Conservation (phyloP, 768 basidiomycete species). For the Tylopilus sp. region DNA sequence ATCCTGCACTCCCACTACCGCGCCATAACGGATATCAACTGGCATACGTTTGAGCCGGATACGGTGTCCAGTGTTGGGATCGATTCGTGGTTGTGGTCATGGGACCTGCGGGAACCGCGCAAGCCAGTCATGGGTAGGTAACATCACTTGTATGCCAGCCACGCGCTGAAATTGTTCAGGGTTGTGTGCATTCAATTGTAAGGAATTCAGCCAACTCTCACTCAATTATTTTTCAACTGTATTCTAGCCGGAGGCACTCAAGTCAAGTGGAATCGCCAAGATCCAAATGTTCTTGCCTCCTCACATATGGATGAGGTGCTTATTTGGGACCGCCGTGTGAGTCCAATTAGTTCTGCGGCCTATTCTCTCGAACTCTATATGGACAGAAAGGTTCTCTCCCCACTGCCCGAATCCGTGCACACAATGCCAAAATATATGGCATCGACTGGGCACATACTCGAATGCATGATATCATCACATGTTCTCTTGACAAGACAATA, state of each 20-base stretch:
- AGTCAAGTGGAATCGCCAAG: slow-evolving; percentile 94
- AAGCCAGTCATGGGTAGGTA: slow-evolving; percentile 66
- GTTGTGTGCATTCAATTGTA: slow-evolving; percentile 56
- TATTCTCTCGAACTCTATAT: slow-evolving; percentile 2
- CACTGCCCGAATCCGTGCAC: slow-evolving; percentile 69
- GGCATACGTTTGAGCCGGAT: slow-evolving; percentile 85
- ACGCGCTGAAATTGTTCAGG: slow-evolving; percentile 32
- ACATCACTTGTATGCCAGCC: background rate
- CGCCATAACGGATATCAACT: slow-evolving; percentile 97
- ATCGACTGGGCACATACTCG: slow-evolving; percentile 89
- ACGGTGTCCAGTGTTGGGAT: slow-evolving; percentile 87
- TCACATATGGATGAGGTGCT: slow-evolving; percentile 83
- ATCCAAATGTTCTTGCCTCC: slow-evolving; percentile 84
- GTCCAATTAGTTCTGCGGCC: slow-evolving; percentile 21
- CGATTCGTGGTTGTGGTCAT: slow-evolving; percentile 92
- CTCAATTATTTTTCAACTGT: background rate
- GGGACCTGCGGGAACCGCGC: slow-evolving; percentile 76
- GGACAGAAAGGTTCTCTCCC: slow-evolving; percentile 85
- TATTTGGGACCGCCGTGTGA: slow-evolving; percentile 91
- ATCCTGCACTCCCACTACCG: slow-evolving; percentile 88
- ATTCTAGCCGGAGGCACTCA: slow-evolving; percentile 79
- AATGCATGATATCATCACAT: slow-evolving; percentile 83
- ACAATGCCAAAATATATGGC: slow-evolving; percentile 92
- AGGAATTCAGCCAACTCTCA: slow-evolving; percentile 6
- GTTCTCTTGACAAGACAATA: slow-evolving; percentile 91